Evolutionary conservation across 225 moss, liverwort and hornwort genomes (phyloP).

Genomic region (Physcomitrium patens): DNA sequence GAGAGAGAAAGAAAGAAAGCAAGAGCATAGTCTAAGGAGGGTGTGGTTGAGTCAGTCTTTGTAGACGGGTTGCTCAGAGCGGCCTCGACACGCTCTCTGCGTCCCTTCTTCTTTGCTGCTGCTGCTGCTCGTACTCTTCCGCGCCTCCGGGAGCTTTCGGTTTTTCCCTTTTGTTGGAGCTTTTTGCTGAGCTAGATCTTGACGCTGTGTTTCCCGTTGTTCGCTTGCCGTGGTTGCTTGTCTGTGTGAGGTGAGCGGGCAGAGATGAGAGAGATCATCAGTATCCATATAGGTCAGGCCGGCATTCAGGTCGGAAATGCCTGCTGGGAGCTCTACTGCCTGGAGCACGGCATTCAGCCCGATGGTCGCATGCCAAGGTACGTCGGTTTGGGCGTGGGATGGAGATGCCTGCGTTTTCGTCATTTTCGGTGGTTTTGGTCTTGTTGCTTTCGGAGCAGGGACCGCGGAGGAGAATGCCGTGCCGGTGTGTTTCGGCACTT

Average conservation of each 20-base stretch:
- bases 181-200: background rate
- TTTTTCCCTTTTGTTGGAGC: background rate
- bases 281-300: conserved; percentile 69
- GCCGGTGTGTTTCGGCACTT: no score
- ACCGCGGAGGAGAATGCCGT: background rate
- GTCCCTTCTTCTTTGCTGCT: conserved; percentile 22
- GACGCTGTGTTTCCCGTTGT: background rate
- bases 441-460: background rate
- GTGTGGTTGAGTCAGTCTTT: fast-evolving
- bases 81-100: conserved; percentile 69
- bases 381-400: background rate
- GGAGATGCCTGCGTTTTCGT: background rate
- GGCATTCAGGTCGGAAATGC: conserved; percentile 69
- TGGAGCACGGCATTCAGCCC: conserved; percentile 69
- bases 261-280: conserved; percentile 73
- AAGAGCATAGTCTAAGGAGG: conserved; percentile 36
- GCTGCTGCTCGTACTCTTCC: background rate
- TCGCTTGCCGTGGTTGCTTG: background rate
- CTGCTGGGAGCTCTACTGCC: conserved; percentile 69
- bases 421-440: background rate
- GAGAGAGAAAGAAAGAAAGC: background rate
- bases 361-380: conserved; percentile 70
- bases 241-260: background rate
- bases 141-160: background rate
- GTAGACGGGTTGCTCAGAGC: conserved; percentile 61